Base-by-base conservation (phyloP, 1,139 yeast genomes). In the Yamadazyma taylorii region DNA sequence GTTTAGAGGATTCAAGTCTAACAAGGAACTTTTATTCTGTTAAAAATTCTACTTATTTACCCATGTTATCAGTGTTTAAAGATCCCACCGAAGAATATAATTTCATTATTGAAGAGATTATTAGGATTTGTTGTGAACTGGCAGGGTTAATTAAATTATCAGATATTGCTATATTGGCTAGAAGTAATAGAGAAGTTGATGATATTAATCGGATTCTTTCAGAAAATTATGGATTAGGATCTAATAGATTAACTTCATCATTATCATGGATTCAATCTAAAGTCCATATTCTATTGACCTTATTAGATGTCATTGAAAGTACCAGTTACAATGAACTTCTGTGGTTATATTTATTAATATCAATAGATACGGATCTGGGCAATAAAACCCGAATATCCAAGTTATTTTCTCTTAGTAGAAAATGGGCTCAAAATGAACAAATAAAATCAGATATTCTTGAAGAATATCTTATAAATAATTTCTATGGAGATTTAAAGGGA, bases 131-230 rank as follows among this genome's bases (percentile, higher is more conserved):
- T 0, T 52, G 65, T 14, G 56, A 60, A 13, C 75, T 78, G 59
- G 70, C 75, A 1, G 79, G 79, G 0, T 43, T 58, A 3, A 52
- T 79, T 11, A 61, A 59, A 30, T 71, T 72, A 1, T 60, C 65
- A 9, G 89, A 84, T 52, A 70, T 82, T 47, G 74, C 78, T 1
- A 60, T 84, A 3, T 53, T 84, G 21, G 63, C 80, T 0, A 61
- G 77, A 34, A 68, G 83, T 0, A 83, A 84, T 50, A 57, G 58
- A n/a, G 80, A 78, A 35, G 57, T 80, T 3, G 66, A 68, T n/a
- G 55, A 58, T 1, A 57, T 79, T 1, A 63, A 66, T n/a, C 56
- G 61, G 6, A 56, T 61, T 23, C 59, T 82, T 28, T 25, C 39
- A 5, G 56, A 61, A 7, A 49, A 55, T 9, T 69, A 63, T 45